A percentile compares a stretch with the other conserved stretches of the same genome.
Evolutionary conservation across 169 alveolate genomes (phyloP).

Genomic region (Plasmodium yoelii): DNA sequence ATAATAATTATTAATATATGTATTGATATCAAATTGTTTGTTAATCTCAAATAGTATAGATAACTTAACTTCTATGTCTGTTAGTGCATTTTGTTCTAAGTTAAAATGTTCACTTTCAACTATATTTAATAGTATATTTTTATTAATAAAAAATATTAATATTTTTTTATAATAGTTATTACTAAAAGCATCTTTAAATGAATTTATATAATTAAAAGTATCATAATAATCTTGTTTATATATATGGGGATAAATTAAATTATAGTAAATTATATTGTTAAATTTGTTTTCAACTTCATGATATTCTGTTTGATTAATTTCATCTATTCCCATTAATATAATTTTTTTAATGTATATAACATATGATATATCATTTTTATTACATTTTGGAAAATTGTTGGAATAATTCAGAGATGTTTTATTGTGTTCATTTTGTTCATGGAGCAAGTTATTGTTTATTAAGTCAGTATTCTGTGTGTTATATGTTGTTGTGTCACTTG

Average conservation of each 20-base stretch:
- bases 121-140: slow-evolving; percentile 16
- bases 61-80: slow-evolving; percentile 32
- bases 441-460: neutral
- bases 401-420: neutral
- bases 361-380: slow-evolving; percentile 47
- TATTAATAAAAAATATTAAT: slow-evolving; percentile 51
- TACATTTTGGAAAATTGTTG: neutral
- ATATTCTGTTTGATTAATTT: slow-evolving; percentile 28
- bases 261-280: slow-evolving; percentile 46
- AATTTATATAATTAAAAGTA: slow-evolving; percentile 30
- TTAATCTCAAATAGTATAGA: slow-evolving; percentile 50
- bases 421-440: slow-evolving; percentile 3
- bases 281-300: slow-evolving; percentile 33
- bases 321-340: slow-evolving; percentile 44
- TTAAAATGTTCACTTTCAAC: slow-evolving; percentile 13
- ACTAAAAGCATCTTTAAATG: slow-evolving; percentile 44
- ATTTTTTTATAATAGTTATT: slow-evolving; percentile 39
- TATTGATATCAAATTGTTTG: slow-evolving; percentile 42
- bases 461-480: neutral
- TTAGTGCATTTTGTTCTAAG: slow-evolving; percentile 20
- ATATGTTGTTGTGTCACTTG: neutral
- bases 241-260: slow-evolving; percentile 13
- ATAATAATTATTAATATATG: slow-evolving; percentile 24
- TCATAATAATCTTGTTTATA: slow-evolving; percentile 3
- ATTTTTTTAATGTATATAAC: slow-evolving; percentile 55